Base-by-base conservation (phyloP, 78 protist genomes). In the Ministeria vibrans region DNA sequence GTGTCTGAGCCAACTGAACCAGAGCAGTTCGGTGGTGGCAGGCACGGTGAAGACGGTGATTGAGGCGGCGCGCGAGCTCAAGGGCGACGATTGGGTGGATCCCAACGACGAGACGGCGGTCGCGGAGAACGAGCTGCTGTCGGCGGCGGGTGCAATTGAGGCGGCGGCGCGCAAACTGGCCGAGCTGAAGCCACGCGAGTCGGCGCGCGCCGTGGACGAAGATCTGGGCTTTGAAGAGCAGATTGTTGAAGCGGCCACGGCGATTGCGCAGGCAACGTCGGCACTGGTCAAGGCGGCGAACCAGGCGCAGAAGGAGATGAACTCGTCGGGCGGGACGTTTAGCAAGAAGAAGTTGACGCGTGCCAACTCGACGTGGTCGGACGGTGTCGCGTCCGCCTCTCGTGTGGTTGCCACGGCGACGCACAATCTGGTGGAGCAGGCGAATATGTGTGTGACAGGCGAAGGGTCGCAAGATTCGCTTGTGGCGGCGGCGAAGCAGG, bases 241-340 rank as follows among this genome's bases (percentile, higher is more conserved):
- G 64, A 88, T 91, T 44, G 55, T 91, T n/a, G 85, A 78, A 34
- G 95, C 92, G 2, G 92, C 95, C n/a, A 86, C 83, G 89, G 91
- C 88, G 63, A 91, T 91, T 43, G 62, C 79, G 3, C 7, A 72
- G 27, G 94, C 94, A 0, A 87, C 91, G 2, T 59, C 86, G 0
- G 77, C 91, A 4, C 71, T 91, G 46, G 88, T 91, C 22, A 66
- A 62, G 55, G 89, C 92, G 3, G 95, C 95, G 15, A 81, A 87
- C 23, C 38, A 32, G 0, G 92, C 95, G 3, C 95, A 91, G 83
- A 68, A 74, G 22, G 92, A 87, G 83, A 75, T 88, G 36, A 82
- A 75, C 3, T 83, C 32, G 25, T 69, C 39, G 39, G 86, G 79
- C 41, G n/a, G n/a, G n/a, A n/a, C n/a, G n/a, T n/a, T n/a, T n/a